phyloP scores from a whole-genome alignment of 1,284 basidiomycete species.

The Cutaneotrichosporon arboriforme region DNA sequence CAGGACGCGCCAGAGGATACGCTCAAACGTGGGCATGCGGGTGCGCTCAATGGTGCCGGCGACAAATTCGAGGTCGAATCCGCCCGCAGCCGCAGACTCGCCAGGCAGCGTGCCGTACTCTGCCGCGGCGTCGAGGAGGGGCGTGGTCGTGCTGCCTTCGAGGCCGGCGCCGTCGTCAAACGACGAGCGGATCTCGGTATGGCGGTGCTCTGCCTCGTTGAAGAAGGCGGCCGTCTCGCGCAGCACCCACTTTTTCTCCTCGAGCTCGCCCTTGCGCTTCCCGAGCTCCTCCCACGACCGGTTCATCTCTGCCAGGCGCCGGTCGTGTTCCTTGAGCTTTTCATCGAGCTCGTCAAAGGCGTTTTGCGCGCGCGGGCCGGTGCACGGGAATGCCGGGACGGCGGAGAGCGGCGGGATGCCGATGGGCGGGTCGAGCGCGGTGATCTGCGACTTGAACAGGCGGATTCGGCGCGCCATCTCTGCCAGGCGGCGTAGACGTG shows the following conservation, averaged over 20 bases:
- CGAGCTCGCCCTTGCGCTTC: slow-evolving; percentile 76
- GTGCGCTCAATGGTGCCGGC: slow-evolving; percentile 93
- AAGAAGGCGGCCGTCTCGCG: slow-evolving; percentile 97
- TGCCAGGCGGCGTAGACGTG: slow-evolving; percentile 88
- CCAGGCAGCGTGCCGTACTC: slow-evolving; percentile 49
- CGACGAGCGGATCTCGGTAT: slow-evolving; percentile 75
- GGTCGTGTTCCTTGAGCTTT: slow-evolving; percentile 81
- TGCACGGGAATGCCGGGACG: slow-evolving; percentile 71
- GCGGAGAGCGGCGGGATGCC: slow-evolving; percentile 76
- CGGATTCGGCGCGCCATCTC: slow-evolving; percentile 93
- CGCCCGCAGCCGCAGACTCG: slow-evolving; percentile 56
- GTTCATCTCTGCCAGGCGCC: slow-evolving; percentile 85
- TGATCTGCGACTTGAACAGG: slow-evolving; percentile 82
- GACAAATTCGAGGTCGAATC: slow-evolving; percentile 86
- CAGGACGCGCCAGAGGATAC: slow-evolving; percentile 95
- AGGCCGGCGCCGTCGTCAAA: slow-evolving; percentile 64
- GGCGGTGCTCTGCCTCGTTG: slow-evolving; percentile 76
- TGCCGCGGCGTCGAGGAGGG: slow-evolving; percentile 85
- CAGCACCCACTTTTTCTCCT: slow-evolving; percentile 89
- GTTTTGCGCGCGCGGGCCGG: slow-evolving; percentile 84
- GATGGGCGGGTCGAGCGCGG: slow-evolving; percentile 63
- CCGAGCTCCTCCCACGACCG: slow-evolving; percentile 84
- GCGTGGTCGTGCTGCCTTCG: slow-evolving; percentile 61
- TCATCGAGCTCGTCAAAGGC: slow-evolving; percentile 90
- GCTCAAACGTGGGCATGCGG: slow-evolving; percentile 89